These are phyloP conservation scores for Xylaria sp. DNA, from an alignment of 2,329 filamentous ascomycete species.

Conservation along the genomic window DNA sequence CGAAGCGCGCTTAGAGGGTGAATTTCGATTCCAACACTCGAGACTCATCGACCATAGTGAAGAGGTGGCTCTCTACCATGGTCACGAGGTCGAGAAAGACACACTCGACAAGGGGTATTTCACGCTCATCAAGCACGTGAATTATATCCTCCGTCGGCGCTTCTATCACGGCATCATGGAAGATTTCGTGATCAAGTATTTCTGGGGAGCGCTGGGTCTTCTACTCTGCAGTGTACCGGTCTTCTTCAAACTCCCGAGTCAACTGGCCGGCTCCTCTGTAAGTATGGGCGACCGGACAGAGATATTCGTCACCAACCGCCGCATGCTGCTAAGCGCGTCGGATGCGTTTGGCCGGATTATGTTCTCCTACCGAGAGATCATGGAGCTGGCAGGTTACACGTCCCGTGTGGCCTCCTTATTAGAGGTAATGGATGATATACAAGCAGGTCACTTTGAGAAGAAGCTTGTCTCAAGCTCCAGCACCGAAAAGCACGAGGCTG, in stretches of 20 bases:
- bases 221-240: constrained; percentile 91
- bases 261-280: constrained; percentile 43
- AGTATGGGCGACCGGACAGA: constrained; percentile 68
- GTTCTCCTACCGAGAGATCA: constrained; percentile 97
- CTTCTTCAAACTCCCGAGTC: constrained; percentile 85
- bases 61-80: constrained; percentile 86
- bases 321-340: constrained; percentile 86
- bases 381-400: constrained; percentile 91
- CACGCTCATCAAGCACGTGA: constrained; percentile 97
- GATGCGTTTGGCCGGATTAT: constrained; percentile 94
- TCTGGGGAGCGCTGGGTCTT: constrained; percentile 92
- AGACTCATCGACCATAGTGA: constrained; percentile 93
- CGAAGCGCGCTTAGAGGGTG: constrained; percentile 87
- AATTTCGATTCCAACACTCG: constrained; percentile 93
- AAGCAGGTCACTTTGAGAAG: constrained; percentile 88
- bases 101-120: constrained; percentile 98
- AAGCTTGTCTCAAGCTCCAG: constrained; percentile 86
- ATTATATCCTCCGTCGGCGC: constrained; percentile 81
- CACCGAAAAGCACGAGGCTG: constrained; percentile 73
- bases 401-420: constrained; percentile 84
- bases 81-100: constrained; percentile 92
- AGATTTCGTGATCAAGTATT: constrained; percentile 98
- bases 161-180: constrained; percentile 99
- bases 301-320: constrained; percentile 87
- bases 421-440: constrained; percentile 91